Conservation (phyloP, 2,329 filamentous ascomycete species). For the Kalmusia sp. region DNA sequence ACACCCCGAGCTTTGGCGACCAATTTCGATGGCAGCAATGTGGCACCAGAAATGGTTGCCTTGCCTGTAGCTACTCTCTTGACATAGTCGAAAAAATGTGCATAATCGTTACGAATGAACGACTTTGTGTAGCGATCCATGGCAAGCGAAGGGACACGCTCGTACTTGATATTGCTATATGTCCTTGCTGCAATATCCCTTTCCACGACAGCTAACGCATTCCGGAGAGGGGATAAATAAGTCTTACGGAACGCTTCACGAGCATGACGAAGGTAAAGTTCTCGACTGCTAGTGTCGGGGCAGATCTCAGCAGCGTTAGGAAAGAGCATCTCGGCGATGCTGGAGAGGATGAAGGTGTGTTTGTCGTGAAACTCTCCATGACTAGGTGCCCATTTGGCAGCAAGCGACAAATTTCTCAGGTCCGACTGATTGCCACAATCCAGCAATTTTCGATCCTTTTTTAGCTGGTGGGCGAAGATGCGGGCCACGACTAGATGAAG, state of each 20-base stretch:
- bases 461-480: conserved; percentile 64
- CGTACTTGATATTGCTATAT: conserved; percentile 62
- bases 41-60: conserved; percentile 62
- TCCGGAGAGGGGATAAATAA: conserved; percentile 60
- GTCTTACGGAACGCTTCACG: conserved; percentile 61
- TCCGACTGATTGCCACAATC: conserved; percentile 48
- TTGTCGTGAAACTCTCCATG: conserved; percentile 64
- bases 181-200: conserved; percentile 56
- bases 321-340: conserved; percentile 64
- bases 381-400: conserved; percentile 67
- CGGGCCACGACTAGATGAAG: conserved; percentile 62
- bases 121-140: conserved; percentile 61
- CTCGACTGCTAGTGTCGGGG: conserved; percentile 49
- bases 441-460: conserved; percentile 54
- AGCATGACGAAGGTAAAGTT: conserved; percentile 61
- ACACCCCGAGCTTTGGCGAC: conserved; percentile 39
- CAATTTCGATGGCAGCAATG: conserved; percentile 60
- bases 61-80: conserved; percentile 57
- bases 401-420: conserved; percentile 59
- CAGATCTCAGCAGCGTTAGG: conserved; percentile 45
- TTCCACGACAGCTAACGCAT: conserved; percentile 62
- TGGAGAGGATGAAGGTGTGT: conserved; percentile 63
- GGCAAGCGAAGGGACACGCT: conserved; percentile 63
- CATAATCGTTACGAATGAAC: conserved; percentile 60
- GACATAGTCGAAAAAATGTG: conserved; percentile 60